Percentiles rank a stretch among this genome's conserved stretches.
Conservation (phyloP, 2,329 filamentous ascomycete genomes). For the Pyrenophora tritici-repentis region DNA sequence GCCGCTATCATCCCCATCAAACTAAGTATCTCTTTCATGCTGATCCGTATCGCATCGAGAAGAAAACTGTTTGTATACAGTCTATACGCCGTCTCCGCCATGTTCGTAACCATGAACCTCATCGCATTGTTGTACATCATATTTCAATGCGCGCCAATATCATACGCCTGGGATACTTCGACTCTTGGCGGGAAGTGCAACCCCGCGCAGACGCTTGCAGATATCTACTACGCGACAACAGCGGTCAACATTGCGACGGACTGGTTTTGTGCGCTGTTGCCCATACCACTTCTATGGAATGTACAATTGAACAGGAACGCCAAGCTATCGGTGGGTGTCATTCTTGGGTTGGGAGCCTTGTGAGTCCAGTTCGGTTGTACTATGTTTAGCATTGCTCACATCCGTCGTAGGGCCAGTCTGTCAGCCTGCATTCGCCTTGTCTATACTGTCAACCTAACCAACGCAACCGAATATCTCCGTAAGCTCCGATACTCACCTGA, state of each 20-base stretch:
- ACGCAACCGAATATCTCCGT: slow-evolving; percentile 8
- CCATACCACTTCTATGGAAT: slow-evolving; percentile 13
- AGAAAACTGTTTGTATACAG: slow-evolving; percentile 7
- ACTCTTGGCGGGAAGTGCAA: slow-evolving; percentile 12
- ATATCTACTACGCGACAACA: slow-evolving; percentile 13
- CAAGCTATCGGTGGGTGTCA: slow-evolving; percentile 15
- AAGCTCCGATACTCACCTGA: not conserved
- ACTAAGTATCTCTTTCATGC: slow-evolving; percentile 16
- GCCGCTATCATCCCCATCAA: slow-evolving; percentile 12
- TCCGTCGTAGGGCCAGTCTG: slow-evolving; percentile 6
- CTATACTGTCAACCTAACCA: slow-evolving; percentile 11
- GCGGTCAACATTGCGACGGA: slow-evolving; percentile 14
- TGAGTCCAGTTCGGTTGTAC: slow-evolving; percentile 8
- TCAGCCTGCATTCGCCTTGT: slow-evolving; percentile 14
- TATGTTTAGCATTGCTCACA: slow-evolving; percentile 4
- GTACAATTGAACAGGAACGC: slow-evolving; percentile 12
- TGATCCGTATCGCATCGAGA: slow-evolving; percentile 10
- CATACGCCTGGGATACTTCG: slow-evolving; percentile 13
- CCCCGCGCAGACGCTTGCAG: slow-evolving; percentile 8
- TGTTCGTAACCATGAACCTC: slow-evolving; percentile 14
- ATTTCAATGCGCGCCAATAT: slow-evolving; percentile 10
- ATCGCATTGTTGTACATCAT: slow-evolving; percentile 13
- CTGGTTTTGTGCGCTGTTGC: slow-evolving; percentile 13
- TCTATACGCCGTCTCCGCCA: slow-evolving; percentile 7
- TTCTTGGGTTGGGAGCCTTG: slow-evolving; percentile 15